Evolutionary conservation across 768 basidiomycete species (phyloP).

Genomic region (Clitopilus hobsonii): DNA sequence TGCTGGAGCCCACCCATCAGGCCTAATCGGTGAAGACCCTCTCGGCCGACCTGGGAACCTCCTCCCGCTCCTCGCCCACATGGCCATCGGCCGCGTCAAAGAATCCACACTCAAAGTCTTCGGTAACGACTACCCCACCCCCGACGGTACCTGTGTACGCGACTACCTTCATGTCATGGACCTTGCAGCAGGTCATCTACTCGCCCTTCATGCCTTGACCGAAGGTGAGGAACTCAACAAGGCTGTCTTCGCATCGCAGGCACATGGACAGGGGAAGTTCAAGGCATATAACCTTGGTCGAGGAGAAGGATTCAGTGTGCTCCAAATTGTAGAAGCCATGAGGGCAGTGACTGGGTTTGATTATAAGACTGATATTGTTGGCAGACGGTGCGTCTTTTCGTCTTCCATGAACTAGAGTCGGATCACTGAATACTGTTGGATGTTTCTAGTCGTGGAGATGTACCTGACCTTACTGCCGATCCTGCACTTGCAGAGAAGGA

Average conservation of each 20-base stretch:
- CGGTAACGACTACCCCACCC: conserved; percentile 95
- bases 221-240: conserved; percentile 32
- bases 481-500: conserved; percentile 88
- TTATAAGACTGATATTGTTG: conserved; percentile 87
- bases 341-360: conserved; percentile 82
- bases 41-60: conserved; percentile 92
- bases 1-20: conserved; percentile 97
- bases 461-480: conserved; percentile 94
- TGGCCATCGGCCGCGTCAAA: conserved; percentile 85
- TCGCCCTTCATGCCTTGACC: conserved; percentile 81
- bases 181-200: conserved; percentile 88
- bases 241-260: conserved; percentile 55
- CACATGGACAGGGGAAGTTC: conserved; percentile 57
- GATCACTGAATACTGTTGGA: background rate
- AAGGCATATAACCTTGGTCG: conserved; percentile 97
- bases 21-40: conserved; percentile 95
- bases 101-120: conserved; percentile 76
- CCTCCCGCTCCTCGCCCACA: conserved; percentile 88
- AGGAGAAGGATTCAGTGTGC: conserved; percentile 87
- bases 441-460: conserved; percentile 76
- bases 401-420: background rate
- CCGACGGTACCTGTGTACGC: conserved; percentile 96
- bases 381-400: conserved; percentile 63
- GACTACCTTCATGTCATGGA: conserved; percentile 95
- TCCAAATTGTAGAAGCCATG: conserved; percentile 96